phyloP scores from a whole-genome alignment of 1,139 yeast genomes.

The Sugiyamaella neomexicana region DNA sequence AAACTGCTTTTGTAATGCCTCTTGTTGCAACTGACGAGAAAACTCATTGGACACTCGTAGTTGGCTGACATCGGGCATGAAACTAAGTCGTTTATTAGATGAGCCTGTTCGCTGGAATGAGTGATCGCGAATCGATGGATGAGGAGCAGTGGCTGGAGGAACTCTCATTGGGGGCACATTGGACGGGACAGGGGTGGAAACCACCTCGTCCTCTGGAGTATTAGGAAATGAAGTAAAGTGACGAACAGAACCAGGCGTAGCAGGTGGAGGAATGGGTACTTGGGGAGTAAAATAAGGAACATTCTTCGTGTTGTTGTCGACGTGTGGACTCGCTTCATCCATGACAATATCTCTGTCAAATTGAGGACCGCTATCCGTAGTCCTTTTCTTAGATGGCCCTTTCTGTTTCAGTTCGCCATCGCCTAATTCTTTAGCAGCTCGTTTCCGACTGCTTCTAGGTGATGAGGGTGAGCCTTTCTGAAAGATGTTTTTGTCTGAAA shows the following conservation, averaged over 20 bases:
- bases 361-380: conserved; percentile 5
- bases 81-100: conserved; percentile 29
- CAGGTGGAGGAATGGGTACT: not conserved
- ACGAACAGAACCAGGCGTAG: conserved; percentile 24
- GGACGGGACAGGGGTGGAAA: conserved; percentile 1
- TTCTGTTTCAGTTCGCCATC: conserved; percentile 12
- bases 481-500: conserved; percentile 46
- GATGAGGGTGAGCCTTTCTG: conserved; percentile 40
- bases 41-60: conserved; percentile 32
- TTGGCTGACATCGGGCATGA: conserved; percentile 33
- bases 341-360: not conserved
- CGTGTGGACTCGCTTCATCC: not conserved
- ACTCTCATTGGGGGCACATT: not conserved
- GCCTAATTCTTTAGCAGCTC: conserved; percentile 17
- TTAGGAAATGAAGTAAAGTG: conserved; percentile 28
- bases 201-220: conserved; percentile 26
- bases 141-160: conserved; percentile 12
- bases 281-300: conserved; percentile 6
- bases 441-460: conserved; percentile 23
- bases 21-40: conserved; percentile 20
- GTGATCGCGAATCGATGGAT: conserved; percentile 20
- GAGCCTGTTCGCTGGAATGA: conserved; percentile 19
- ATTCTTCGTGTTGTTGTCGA: not conserved
- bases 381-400: conserved; percentile 3
- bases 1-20: not conserved